A percentile compares a stretch with the other conserved stretches of the same genome.
Conservation (phyloP, 352 stramenopile genomes). For the Pythium phragmiticola region DNA sequence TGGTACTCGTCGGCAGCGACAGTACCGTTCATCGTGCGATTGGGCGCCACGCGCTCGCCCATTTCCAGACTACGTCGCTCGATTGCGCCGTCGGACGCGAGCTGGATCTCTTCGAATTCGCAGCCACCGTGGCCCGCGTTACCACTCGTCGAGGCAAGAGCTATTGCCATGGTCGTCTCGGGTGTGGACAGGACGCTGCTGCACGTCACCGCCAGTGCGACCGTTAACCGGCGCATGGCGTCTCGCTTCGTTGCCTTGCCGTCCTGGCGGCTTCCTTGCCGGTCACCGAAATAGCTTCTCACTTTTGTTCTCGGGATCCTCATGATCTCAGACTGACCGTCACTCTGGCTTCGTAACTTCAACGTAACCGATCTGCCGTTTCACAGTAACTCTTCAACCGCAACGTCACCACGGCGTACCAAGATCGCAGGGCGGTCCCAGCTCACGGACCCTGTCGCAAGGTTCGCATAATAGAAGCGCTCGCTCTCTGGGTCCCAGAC, state of each 20-base stretch:
- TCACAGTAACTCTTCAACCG: conserved; percentile 29
- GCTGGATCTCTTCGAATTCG: conserved; percentile 64
- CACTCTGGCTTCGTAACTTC: conserved; percentile 2
- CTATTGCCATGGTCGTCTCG: background rate
- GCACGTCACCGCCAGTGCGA: background rate
- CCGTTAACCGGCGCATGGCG: no score
- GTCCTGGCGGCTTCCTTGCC: background rate
- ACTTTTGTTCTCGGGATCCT: background rate
- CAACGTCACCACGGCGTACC: conserved; percentile 13
- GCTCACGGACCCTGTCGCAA: conserved; percentile 57
- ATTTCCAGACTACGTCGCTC: conserved; percentile 41
- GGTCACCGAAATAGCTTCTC: background rate
- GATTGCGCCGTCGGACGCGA: conserved; percentile 67
- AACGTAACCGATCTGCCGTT: background rate
- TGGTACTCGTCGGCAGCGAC: conserved; percentile 51
- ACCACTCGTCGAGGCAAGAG: background rate
- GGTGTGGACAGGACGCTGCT: background rate
- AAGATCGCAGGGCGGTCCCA: conserved; percentile 51
- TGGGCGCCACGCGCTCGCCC: conserved; percentile 54
- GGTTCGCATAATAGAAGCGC: conserved; percentile 76
- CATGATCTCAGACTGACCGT: background rate
- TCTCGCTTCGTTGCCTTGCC: no score
- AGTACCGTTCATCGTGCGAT: conserved; percentile 65
- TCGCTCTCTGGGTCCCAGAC: conserved; percentile 44
- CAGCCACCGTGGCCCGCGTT: conserved; percentile 25